Conservation (phyloP, 176 grass and related monocot genomes). For the Dactylis glomerata region DNA sequence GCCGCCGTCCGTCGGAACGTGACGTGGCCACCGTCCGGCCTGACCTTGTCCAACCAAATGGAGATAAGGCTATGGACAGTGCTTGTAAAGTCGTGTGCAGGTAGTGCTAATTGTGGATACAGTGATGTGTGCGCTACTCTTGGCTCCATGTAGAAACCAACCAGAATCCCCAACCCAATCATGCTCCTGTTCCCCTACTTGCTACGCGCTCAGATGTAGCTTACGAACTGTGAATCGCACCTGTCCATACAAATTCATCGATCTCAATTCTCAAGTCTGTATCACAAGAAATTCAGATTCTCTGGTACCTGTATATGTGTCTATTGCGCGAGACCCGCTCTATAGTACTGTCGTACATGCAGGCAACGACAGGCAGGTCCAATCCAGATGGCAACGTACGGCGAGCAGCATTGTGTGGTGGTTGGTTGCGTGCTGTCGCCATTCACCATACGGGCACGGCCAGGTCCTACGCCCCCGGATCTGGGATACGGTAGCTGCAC, state of each 20-base stretch:
- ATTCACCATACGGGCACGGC: not conserved
- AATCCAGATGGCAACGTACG: constrained; percentile 31
- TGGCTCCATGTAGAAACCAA: constrained; percentile 29
- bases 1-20: constrained; percentile 38
- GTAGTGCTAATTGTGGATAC: constrained; percentile 39
- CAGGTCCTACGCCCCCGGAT: constrained; percentile 16
- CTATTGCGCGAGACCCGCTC: not conserved
- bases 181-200: not conserved
- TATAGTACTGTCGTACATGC: not conserved
- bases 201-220: not conserved
- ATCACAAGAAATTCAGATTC: not conserved
- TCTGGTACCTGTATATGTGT: not conserved
- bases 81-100: constrained; percentile 17
- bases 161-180: not conserved
- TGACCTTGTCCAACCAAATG: constrained; percentile 20
- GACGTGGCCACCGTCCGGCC: not conserved
- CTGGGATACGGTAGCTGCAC: constrained; percentile 7
- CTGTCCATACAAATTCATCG: not conserved
- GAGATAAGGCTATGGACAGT: constrained; percentile 12
- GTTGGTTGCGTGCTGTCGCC: not conserved
- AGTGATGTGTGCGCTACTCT: constrained; percentile 8
- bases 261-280: not conserved
- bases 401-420: constrained; percentile 17
- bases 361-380: not conserved
- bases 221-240: not conserved